These are phyloP conservation scores for Citrus medica DNA, from an alignment of 345 rosid species.

Conservation along the genomic window DNA sequence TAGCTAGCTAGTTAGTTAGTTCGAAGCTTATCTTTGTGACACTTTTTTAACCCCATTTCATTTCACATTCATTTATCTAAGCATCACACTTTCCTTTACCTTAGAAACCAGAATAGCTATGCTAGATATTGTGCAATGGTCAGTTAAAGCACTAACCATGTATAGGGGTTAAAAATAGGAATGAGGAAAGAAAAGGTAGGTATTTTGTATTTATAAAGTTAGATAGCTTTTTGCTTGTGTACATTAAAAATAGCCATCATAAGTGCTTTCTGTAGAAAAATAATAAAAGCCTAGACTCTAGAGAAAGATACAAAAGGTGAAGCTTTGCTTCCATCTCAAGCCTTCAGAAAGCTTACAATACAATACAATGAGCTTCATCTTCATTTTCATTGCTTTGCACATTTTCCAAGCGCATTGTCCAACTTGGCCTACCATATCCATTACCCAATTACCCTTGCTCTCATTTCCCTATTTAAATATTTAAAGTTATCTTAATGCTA, in stretches of 20 bases:
- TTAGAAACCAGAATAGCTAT: too few relatives aligned
- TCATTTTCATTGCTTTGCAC: conserved; percentile 11
- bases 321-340: conserved; percentile 24
- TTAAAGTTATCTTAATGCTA: neutral
- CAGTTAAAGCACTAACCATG: neutral
- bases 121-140: too few relatives aligned
- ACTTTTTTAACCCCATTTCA: neutral
- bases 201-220: conserved; percentile 17
- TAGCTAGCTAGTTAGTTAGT: neutral
- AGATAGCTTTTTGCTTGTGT: conserved; percentile 16
- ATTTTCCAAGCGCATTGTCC: conserved; percentile 25
- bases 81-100: neutral
- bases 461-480: neutral
- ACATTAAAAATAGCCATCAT: neutral
- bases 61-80: neutral
- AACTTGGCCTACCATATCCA: neutral
- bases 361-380: neutral
- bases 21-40: neutral
- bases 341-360: conserved; percentile 16
- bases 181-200: neutral
- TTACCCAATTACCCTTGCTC: neutral
- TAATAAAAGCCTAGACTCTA: neutral
- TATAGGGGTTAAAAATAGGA: neutral
- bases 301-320: conserved; percentile 8
- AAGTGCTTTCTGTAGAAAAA: neutral